These are phyloP conservation scores for Aciculoconidium aculeatum DNA, from an alignment of 805 yeast species.

Conservation along the genomic window DNA sequence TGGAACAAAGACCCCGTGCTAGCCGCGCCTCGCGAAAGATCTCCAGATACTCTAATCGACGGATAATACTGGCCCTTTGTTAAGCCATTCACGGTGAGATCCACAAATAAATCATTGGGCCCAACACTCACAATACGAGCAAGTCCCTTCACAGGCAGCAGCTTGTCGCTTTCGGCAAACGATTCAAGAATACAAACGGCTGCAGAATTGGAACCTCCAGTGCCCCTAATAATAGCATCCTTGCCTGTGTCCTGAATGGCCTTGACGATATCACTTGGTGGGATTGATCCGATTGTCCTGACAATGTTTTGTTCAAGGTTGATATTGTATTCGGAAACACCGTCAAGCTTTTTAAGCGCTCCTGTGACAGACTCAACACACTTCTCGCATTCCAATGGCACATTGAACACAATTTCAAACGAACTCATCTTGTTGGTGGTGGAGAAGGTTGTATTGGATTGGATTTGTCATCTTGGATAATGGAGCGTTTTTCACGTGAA, in stretches of 20 bases:
- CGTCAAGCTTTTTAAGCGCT: constrained; percentile 47
- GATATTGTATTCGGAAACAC: constrained; percentile 47
- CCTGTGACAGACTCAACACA: constrained; percentile 58
- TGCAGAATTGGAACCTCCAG: constrained; percentile 81
- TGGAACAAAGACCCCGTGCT: constrained; percentile 53
- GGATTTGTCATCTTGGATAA: too few species aligned
- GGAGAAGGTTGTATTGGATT: too few species aligned
- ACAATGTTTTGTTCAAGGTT: constrained; percentile 59
- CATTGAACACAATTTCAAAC: constrained; percentile 72
- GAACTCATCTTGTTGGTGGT: constrained; percentile 8
- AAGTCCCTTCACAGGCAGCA: constrained; percentile 72
- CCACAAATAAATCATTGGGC: constrained; percentile 54
- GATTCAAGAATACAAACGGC: constrained; percentile 88
- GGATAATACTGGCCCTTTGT: constrained; percentile 64
- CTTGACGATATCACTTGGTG: constrained; percentile 71
- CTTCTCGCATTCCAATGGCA: constrained; percentile 72
- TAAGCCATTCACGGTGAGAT: constrained; percentile 72
- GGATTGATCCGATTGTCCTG: constrained; percentile 57
- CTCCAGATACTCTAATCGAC: constrained; percentile 63
- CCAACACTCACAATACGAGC: constrained; percentile 75
- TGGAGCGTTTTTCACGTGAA: too few species aligned
- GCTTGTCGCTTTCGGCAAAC: constrained; percentile 42
- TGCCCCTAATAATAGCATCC: constrained; percentile 89
- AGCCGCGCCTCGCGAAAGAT: constrained; percentile 67
- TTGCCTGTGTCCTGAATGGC: constrained; percentile 70